Conservation (phyloP, 208 protist species). For the Wallacemonas sp. region DNA sequence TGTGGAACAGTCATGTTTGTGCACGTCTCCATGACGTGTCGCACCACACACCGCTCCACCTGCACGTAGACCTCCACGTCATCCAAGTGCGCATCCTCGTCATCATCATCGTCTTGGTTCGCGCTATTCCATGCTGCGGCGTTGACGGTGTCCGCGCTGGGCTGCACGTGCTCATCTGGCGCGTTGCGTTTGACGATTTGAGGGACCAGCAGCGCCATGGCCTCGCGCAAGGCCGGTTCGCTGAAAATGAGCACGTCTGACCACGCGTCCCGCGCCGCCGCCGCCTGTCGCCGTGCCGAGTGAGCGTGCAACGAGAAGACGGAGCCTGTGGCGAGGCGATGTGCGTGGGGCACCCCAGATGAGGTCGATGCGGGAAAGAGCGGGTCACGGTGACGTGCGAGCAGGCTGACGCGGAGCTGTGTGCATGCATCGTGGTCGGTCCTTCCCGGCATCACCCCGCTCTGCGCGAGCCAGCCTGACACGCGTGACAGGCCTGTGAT, state of each 20-base stretch:
- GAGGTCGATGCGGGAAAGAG: not conserved
- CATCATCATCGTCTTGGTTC: not conserved
- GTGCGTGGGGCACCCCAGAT: too few species aligned
- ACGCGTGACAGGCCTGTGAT: constrained; percentile 7
- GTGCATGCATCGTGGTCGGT: not conserved
- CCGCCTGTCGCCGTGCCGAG: constrained; percentile 10
- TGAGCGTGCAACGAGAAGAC: constrained; percentile 21
- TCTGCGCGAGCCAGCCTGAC: not conserved
- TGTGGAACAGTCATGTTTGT: not conserved
- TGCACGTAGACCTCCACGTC: constrained; percentile 1
- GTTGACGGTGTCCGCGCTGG: too few species aligned
- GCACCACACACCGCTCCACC: constrained; percentile 8
- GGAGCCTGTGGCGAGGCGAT: constrained; percentile 21
- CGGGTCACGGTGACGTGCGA: not conserved
- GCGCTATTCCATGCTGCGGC: too few species aligned
- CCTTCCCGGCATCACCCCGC: not conserved
- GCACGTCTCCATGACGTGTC: not conserved
- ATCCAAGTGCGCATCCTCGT: not conserved
- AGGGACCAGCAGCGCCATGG: not conserved
- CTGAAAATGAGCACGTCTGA: constrained; percentile 33
- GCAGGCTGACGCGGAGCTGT: not conserved
- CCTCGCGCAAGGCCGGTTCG: not conserved
- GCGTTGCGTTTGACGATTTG: too few species aligned
- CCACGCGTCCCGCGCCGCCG: constrained; percentile 22
- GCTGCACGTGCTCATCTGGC: too few species aligned